Conservation (phyloP, 495 filamentous ascomycete species). For the Letharia columbiana region DNA sequence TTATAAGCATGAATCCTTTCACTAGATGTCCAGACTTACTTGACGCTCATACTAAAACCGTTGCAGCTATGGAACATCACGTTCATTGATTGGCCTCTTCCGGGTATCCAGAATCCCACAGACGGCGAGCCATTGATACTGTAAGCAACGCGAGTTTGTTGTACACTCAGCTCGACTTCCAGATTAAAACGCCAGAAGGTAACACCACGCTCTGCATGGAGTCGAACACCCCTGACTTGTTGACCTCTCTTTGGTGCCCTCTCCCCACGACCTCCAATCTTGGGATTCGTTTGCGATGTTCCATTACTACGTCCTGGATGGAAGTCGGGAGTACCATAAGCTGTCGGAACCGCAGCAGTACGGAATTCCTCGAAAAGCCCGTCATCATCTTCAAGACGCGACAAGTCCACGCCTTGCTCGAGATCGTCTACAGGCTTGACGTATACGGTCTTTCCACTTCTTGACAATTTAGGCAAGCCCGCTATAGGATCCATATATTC, state of each 20-base stretch:
- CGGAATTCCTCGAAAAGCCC: constrained; percentile 63
- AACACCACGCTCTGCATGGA: constrained; percentile 76
- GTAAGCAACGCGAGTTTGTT: constrained; percentile 82
- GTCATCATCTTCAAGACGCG: constrained; percentile 62
- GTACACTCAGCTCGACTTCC: constrained; percentile 72
- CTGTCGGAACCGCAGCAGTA: constrained; percentile 34
- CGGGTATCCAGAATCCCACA: constrained; percentile 91
- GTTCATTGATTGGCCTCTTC: constrained; percentile 81
- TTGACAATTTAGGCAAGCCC: constrained; percentile 74
- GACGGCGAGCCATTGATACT: constrained; percentile 88
- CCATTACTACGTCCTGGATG: constrained; percentile 38
- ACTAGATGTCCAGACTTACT: constrained; percentile 31
- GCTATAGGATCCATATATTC: constrained; percentile 85
- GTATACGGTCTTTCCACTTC: constrained; percentile 70
- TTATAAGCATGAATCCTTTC: constrained; percentile 8
- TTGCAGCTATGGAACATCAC: constrained; percentile 98
- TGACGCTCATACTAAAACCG: constrained; percentile 76
- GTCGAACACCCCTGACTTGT: constrained; percentile 69
- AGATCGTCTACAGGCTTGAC: constrained; percentile 79
- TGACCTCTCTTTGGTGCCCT: constrained; percentile 67
- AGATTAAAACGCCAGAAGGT: constrained; percentile 97
- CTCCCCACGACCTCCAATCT: constrained; percentile 44
- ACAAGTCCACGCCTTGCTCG: constrained; percentile 65
- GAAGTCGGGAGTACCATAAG: constrained; percentile 33
- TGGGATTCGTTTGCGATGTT: constrained; percentile 28